These are phyloP conservation scores for Saccharomyces hybrid DNA, from an alignment of 1,139 yeast genomes.

Conservation along the genomic window DNA sequence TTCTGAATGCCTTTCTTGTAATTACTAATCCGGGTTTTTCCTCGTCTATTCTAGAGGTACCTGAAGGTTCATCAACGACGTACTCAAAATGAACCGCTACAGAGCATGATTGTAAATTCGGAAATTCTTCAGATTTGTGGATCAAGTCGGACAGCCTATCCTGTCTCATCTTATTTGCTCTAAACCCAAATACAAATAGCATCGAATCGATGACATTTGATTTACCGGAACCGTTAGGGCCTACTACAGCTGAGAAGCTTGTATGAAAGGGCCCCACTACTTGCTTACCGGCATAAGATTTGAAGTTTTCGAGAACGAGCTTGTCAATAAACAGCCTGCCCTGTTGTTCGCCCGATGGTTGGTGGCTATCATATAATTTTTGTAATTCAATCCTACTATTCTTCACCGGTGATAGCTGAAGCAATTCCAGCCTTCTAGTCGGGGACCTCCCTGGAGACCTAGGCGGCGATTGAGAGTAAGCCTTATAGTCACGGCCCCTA, in stretches of 20 bases:
- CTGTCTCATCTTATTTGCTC: slow-evolving; percentile 96
- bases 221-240: slow-evolving; percentile 97
- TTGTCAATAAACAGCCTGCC: slow-evolving; percentile 63
- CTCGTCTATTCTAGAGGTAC: slow-evolving; percentile 40
- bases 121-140: slow-evolving; percentile 72
- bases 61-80: slow-evolving; percentile 54
- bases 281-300: slow-evolving; percentile 94
- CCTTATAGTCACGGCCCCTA: slow-evolving; percentile 22
- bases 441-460: slow-evolving; percentile 35
- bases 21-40: slow-evolving; percentile 42
- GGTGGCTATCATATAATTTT: slow-evolving; percentile 28
- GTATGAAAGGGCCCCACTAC: slow-evolving; percentile 90
- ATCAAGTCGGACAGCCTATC: slow-evolving; percentile 84
- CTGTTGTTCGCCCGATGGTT: slow-evolving; percentile 14
- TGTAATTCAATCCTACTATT: slow-evolving; percentile 29
- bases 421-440: slow-evolving; percentile 34
- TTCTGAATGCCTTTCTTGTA: slow-evolving; percentile 69
- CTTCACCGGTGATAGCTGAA: slow-evolving; percentile 36
- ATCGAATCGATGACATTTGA: slow-evolving; percentile 95
- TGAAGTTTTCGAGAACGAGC: slow-evolving; percentile 74
- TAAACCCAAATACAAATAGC: slow-evolving; percentile 91
- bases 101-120: slow-evolving; percentile 64
- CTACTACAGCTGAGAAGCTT: slow-evolving; percentile 96
- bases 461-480: slow-evolving; percentile 32
- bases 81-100: slow-evolving; percentile 90